Conservation (phyloP, 371 early-diverging fungal genomes). For the Rhizomucor miehei region DNA sequence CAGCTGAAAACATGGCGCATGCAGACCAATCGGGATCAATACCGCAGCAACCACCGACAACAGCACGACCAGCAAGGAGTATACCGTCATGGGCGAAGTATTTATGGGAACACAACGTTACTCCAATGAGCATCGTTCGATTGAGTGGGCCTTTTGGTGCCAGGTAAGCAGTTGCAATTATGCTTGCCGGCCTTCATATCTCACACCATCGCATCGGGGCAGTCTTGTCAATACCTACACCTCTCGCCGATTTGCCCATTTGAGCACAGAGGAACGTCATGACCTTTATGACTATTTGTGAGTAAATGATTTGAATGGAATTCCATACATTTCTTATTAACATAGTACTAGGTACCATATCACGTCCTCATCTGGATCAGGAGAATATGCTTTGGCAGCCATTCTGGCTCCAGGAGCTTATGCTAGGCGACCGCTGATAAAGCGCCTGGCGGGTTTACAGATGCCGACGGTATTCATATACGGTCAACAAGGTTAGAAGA, state of each 20-base stretch:
- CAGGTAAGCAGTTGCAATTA: constrained; percentile 24
- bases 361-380: constrained; percentile 70
- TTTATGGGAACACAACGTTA: constrained; percentile 75
- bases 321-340: neutral
- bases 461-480: constrained; percentile 85
- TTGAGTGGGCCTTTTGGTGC: constrained; percentile 78
- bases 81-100: constrained; percentile 50
- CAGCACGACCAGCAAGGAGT: constrained; percentile 18
- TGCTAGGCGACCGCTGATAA: constrained; percentile 77
- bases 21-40: no score
- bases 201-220: neutral
- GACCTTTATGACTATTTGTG: constrained; percentile 61
- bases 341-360: constrained; percentile 62
- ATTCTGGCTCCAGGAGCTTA: constrained; percentile 80
- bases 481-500: constrained; percentile 47
- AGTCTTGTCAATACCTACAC: constrained; percentile 70
- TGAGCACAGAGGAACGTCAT: constrained; percentile 60
- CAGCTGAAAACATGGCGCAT: constrained; percentile 16
- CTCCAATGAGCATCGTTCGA: constrained; percentile 84
- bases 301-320: constrained; percentile 2
- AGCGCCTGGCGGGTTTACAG: constrained; percentile 58
- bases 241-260: constrained; percentile 62
- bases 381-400: constrained; percentile 76
- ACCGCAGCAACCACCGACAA: constrained; percentile 4
- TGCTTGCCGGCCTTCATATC: no score